Evolutionary conservation across 345 rosid species (phyloP), one percentile per base, ranked within the genome.

Genomic region (Noccaea bulbosa): DNA sequence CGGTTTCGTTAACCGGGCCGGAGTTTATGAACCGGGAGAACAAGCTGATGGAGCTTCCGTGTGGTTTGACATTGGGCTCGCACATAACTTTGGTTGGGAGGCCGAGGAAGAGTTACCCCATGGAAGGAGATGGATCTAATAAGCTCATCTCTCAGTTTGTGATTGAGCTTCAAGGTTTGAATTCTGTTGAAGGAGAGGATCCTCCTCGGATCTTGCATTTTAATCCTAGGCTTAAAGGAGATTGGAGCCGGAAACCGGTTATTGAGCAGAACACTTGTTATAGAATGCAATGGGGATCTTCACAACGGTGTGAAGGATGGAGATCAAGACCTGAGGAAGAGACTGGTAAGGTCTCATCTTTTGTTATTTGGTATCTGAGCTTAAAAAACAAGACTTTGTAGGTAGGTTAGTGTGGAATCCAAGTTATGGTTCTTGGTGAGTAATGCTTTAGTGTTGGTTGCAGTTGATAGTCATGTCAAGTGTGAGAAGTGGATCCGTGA

Each of bases 401-500:
- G 55, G 27, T 27, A 2, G 37, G 45, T 7, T 5, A 12, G 41
- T 63, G n/a, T 64, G 8, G 45, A 30, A 17, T 35, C 32, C 8
- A 40, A 11, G 44, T 11, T 39, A 10, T 39, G 43, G 43, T 39
- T 39, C 43, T 39, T 11, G 44, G 11, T 5, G 15, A 41, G 15
- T 74, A 54, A 77, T 76, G 52, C 10, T 46, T 75, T 45, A 54
- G 6, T 46, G 68, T 65, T 65, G 77, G 46, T 44, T 86, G 78
- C 84, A 93, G 98, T 93, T 81, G 98, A 93, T 72, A 85, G 86
- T 52, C 92, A 79, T 72, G 81, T 84, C 51, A 91, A 91, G 86
- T 91, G 98, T 75, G 98, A 93, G 83, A 88, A 89, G 78, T 93
- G 98, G 98, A 87, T 86, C 55, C 87, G 86, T 44, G 94, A 91